Base-by-base conservation (phyloP, 305 asterid species). In the Ruellia speciosa region DNA sequence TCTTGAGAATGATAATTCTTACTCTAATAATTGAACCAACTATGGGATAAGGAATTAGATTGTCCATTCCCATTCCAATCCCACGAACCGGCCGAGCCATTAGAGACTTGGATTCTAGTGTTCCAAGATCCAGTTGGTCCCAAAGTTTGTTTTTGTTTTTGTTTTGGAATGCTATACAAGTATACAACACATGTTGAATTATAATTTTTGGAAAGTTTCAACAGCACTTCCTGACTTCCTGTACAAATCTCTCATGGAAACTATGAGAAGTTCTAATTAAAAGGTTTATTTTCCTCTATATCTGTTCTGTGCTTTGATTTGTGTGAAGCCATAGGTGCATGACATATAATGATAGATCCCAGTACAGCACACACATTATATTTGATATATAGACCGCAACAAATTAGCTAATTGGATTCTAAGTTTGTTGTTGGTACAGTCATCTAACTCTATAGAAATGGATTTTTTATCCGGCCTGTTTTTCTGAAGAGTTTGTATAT, bases 271-370 rank as follows among this genome's bases (percentile, higher is more conserved):
- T 60, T 24, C 52, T n/a, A n/a, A 13, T 6, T 52, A 18, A 5
- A 55, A 58, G 46, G 14, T 18, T 33, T 39, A 59, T 48, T 59
- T 45, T 60, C 68, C 54, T 49, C 18, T 46, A 48, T 9, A 47
- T 39, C 49, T 15, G 45, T 24, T 15, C 50, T 54, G 14, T 56
- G 47, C 17, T 39, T 33, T 2, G 35, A 48, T 48, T 54, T 56
- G 47, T 13, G 20, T 57, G 52, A 24, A 54, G 57, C 52, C 56
- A 62, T 51, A 40, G 37, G 31, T 24, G 31, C 31, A 24, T 24
- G 31, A 24, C 3, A n/a, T 43, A 43, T 43, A 12, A n/a, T 13
- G 49, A 43, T 43, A n/a, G 49, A 43, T 12, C 7, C 49, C 11
- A 39, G 31, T 24, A 24, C 31, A 24, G 4, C 31, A 24, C n/a